Base-by-base conservation (phyloP, 306 rosid genomes). In the Prunus salicina region DNA sequence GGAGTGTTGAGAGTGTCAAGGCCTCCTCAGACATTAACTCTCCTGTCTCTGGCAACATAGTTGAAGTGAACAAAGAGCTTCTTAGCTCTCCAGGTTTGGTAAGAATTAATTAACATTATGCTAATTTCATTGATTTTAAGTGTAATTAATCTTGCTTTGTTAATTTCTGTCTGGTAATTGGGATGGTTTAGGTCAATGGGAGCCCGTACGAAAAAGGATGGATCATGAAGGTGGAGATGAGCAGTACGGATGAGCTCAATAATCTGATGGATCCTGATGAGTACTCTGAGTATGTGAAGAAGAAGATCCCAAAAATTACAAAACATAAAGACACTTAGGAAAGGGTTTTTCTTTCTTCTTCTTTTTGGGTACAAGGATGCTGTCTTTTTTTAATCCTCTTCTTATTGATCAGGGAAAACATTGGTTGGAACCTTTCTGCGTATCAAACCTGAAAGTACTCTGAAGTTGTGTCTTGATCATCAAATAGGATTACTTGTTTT, bases 181-280 rank as follows among this genome's bases (percentile, higher is more conserved):
- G 62, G 69, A 19, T 63, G 71, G 8, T 7, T 43, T 34, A 74
- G 78, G 51, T 74, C 18, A 74, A 74, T 60, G 46, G 28, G 11
- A 74, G 78, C 6, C 71, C 71, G 1, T 74, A 27, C 30, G 78
- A 74, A 32, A 38, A 63, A 2, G 63, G 78, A 18, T 63, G 78
- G 78, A 5, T 74, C n/a, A 63, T 62, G 56, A 74, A 63, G 62
- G 78, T 75, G 2, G 78, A 64, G 60, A 75, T 75, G 71, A 50
- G 51, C 38, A 20, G 12, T 41, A 32, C 19, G 47, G 71, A 50
- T 22, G 71, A 73, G 77, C 28, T 75, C 46, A 63, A 32, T 19
- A 62, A 64, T 1, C 78, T 75, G 3, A 75, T 75, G 78, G 78
- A 75, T 20, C 22, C 69, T 8, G 63, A 64, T 49, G 49, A 50